Conservation (phyloP, 108 stramenopile genomes). For the Schizochytrium sp. region DNA sequence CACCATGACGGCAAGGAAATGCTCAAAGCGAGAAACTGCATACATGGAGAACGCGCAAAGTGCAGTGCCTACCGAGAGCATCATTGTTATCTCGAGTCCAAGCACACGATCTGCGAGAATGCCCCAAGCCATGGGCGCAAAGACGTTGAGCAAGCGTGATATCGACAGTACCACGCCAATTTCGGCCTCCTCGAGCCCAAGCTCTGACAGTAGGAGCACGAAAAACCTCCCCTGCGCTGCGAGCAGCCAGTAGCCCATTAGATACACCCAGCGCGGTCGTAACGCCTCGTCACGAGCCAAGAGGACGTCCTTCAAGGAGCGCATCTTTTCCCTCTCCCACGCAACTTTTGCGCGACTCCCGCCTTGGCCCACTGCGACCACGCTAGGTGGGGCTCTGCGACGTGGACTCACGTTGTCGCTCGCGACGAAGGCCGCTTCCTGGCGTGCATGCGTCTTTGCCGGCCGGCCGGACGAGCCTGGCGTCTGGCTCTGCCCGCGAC, state of each 20-base stretch:
- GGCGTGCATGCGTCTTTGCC: too few relatives aligned
- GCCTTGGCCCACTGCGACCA: too few relatives aligned
- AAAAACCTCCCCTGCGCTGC: conserved; percentile 3
- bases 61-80: background rate
- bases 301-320: background rate
- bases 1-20: background rate
- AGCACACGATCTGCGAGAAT: background rate
- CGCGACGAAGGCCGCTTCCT: too few relatives aligned
- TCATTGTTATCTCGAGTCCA: background rate
- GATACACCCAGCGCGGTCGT: background rate
- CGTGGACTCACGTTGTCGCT: too few relatives aligned
- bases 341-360: too few relatives aligned
- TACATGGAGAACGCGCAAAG: background rate
- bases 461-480: too few relatives aligned
- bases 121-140: background rate
- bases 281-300: background rate
- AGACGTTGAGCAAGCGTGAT: background rate
- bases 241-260: background rate
- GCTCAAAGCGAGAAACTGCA: background rate
- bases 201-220: background rate
- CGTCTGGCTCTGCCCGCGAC: too few relatives aligned
- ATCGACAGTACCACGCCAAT: background rate
- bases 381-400: too few relatives aligned
- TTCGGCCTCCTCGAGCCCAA: background rate
- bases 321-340: too few relatives aligned